These are phyloP conservation scores for Penicillium vulpinum DNA, from an alignment of 2,329 filamentous ascomycete species.

Conservation along the genomic window DNA sequence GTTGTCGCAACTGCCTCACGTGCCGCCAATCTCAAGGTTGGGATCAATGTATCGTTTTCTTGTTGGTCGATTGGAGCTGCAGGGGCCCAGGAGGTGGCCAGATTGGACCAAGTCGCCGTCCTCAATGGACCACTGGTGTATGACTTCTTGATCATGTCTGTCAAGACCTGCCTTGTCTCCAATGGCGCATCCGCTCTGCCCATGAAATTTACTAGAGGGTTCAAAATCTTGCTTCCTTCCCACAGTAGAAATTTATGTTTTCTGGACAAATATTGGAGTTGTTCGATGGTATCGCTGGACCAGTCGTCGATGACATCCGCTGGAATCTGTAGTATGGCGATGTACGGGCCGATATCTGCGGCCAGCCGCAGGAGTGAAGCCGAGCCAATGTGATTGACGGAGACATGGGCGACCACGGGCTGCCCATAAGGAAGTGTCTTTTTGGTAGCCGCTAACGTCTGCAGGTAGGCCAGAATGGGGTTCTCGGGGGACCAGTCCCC, in stretches of 20 bases:
- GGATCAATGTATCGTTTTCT: constrained; percentile 44
- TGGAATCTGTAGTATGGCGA: constrained; percentile 62
- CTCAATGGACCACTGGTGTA: constrained; percentile 43
- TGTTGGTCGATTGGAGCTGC: constrained; percentile 37
- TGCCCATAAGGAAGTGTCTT: constrained; percentile 40
- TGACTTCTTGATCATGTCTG: constrained; percentile 39
- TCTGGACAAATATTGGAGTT: constrained; percentile 37
- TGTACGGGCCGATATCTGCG: constrained; percentile 60
- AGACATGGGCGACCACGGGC: constrained; percentile 50
- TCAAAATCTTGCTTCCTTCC: constrained; percentile 44
- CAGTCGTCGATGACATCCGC: constrained; percentile 64
- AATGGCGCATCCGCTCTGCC: constrained; percentile 26
- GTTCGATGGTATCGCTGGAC: constrained; percentile 54
- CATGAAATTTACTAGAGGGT: constrained; percentile 36
- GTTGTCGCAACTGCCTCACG: constrained; percentile 42
- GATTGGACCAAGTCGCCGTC: constrained; percentile 40
- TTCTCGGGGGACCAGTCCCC: constrained; percentile 29
- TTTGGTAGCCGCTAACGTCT: constrained; percentile 35
- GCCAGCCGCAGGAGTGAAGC: constrained; percentile 57
- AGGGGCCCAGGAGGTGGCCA: constrained; percentile 43
- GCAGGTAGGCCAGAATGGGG: constrained; percentile 40
- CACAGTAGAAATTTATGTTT: constrained; percentile 43
- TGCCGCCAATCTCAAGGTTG: constrained; percentile 44
- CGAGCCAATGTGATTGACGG: constrained; percentile 59
- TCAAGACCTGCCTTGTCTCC: constrained; percentile 33